Evolutionary conservation across 768 basidiomycete species (phyloP).

Genomic region (Dendrothele bispora): DNA sequence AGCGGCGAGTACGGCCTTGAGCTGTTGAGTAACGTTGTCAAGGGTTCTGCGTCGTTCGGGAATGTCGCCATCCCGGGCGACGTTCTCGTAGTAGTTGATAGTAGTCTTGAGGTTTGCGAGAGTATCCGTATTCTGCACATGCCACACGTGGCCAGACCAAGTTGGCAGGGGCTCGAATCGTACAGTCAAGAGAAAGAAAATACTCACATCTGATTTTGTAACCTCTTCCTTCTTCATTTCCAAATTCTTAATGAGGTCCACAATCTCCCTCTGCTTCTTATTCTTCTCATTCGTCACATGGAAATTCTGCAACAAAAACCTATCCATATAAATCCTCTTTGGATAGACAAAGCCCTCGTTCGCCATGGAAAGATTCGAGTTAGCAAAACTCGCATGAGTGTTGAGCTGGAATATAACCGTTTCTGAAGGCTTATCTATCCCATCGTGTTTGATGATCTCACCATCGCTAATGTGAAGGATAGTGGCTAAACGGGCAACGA

Average conservation of each 20-base stretch:
- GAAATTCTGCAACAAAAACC: constrained; percentile 62
- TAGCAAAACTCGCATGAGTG: constrained; percentile 13
- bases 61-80: constrained; percentile 52
- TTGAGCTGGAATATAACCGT: constrained; percentile 58
- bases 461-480: constrained; percentile 35
- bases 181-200: not conserved
- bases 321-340: constrained; percentile 67
- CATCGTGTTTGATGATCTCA: constrained; percentile 42
- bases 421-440: constrained; percentile 64
- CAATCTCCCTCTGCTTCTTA: constrained; percentile 35
- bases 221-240: constrained; percentile 45
- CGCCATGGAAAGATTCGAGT: constrained; percentile 27
- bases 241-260: constrained; percentile 48
- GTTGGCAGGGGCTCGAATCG: not conserved
- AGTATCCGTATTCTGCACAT: constrained; percentile 57
- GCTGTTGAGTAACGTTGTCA: constrained; percentile 42
- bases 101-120: constrained; percentile 60
- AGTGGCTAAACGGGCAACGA: constrained; percentile 54
- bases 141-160: too few relatives aligned
- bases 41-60: constrained; percentile 45
- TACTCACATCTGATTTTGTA: constrained; percentile 55
- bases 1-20: constrained; percentile 51
- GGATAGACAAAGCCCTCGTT: constrained; percentile 61
- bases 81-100: constrained; percentile 70
- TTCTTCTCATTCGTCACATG: constrained; percentile 38